A percentile compares a stretch with the other conserved stretches of the same genome.
phyloP scores from a whole-genome alignment of 306 rosid genomes.

The Rubus idaeus region DNA sequence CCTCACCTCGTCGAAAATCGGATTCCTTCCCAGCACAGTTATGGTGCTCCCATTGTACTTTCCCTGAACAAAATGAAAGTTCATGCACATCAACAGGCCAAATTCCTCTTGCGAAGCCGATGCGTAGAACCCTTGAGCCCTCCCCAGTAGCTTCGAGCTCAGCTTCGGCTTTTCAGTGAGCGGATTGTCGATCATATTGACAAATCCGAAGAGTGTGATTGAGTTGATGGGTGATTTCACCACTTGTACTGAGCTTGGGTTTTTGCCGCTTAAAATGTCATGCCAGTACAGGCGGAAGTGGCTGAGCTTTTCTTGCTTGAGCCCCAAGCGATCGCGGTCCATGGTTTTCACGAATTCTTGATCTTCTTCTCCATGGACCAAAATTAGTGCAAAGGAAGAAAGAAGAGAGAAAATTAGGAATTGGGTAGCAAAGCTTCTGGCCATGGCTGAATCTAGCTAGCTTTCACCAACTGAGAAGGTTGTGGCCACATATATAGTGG shows the following conservation, averaged over 20 bases:
- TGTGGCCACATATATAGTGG: slow-evolving; percentile 8
- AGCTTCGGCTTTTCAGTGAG: slow-evolving; percentile 30
- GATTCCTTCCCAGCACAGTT: slow-evolving; percentile 65
- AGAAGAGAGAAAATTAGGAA: slow-evolving; percentile 28
- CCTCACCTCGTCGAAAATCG: slow-evolving; percentile 39
- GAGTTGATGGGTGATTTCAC: slow-evolving; percentile 28
- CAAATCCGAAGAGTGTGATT: slow-evolving; percentile 24
- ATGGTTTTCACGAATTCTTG: slow-evolving; percentile 22
- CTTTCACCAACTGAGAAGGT: background rate
- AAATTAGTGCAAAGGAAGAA: background rate
- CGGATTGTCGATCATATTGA: slow-evolving; percentile 33
- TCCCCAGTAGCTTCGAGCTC: slow-evolving; percentile 37
- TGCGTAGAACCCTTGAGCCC: slow-evolving; percentile 60
- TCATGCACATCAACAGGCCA: slow-evolving; percentile 61
- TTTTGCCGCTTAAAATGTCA: slow-evolving; percentile 29
- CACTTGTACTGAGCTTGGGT: slow-evolving; percentile 30
- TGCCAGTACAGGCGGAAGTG: slow-evolving; percentile 56
- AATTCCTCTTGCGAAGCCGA: slow-evolving; percentile 43
- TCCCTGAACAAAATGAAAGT: slow-evolving; percentile 54
- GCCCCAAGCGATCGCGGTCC: slow-evolving; percentile 27
- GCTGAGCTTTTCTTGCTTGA: slow-evolving; percentile 47
- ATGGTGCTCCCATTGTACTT: slow-evolving; percentile 73
- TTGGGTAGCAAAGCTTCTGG: slow-evolving; percentile 13
- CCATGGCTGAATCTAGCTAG: slow-evolving; percentile 22
- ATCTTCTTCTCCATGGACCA: slow-evolving; percentile 11